These are phyloP conservation scores for Rubroshorea leprosula DNA, from an alignment of 345 rosid genomes.

Conservation along the genomic window DNA sequence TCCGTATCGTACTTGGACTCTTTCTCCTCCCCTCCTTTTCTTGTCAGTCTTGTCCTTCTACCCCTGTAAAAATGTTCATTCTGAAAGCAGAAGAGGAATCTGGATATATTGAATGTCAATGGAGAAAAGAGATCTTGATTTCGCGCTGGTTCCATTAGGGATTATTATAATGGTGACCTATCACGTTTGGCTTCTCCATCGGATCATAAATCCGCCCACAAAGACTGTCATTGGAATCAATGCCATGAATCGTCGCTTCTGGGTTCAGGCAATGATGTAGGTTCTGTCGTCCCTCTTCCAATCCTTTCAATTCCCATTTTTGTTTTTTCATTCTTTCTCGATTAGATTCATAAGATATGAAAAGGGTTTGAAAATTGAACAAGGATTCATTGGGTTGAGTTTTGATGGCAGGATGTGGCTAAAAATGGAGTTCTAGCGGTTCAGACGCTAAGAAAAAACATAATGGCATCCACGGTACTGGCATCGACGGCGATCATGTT, in stretches of 20 bases:
- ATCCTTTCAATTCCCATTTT: not conserved
- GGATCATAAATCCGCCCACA: slow-evolving; percentile 47
- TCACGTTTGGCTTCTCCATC: slow-evolving; percentile 66
- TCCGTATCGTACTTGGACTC: too few species aligned
- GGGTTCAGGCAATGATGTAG: slow-evolving; percentile 97
- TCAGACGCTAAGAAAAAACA: slow-evolving; percentile 82
- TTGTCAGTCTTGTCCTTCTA: too few species aligned
- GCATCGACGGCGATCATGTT: slow-evolving; percentile 84
- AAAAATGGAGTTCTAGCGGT: slow-evolving; percentile 88
- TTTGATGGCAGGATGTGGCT: slow-evolving; percentile 39
- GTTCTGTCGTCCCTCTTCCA: slow-evolving; percentile 14
- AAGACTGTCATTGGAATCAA: slow-evolving; percentile 68
- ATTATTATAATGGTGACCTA: slow-evolving; percentile 40
- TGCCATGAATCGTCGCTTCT: slow-evolving; percentile 70
- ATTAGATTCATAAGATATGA: too few species aligned
- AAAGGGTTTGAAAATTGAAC: not conserved
- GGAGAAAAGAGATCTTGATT: slow-evolving; percentile 57
- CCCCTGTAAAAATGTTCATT: too few species aligned
- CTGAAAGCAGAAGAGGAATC: too few species aligned
- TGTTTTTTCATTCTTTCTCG: too few species aligned
- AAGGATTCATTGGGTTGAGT: not conserved
- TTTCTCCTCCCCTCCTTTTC: too few species aligned
- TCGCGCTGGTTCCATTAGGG: slow-evolving; percentile 54
- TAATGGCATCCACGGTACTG: slow-evolving; percentile 88
- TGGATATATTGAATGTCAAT: too few species aligned